These are phyloP conservation scores for Calonectria hongkongensis DNA, from an alignment of 2,329 filamentous ascomycete species.

Conservation along the genomic window DNA sequence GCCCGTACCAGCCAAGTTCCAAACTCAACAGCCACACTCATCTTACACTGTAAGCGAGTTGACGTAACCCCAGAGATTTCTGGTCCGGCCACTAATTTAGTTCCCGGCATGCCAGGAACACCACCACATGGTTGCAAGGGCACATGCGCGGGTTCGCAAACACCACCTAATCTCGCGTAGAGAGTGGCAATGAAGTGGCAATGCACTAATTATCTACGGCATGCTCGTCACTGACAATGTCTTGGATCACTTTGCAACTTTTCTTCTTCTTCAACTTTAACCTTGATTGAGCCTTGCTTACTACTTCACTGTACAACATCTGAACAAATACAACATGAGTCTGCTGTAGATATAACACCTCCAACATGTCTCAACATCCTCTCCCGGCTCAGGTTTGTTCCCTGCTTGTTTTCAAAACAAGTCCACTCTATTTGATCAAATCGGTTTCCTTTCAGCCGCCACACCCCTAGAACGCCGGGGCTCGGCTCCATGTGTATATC, in stretches of 20 bases:
- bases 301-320: slow-evolving; percentile 31
- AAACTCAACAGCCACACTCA: slow-evolving; percentile 37
- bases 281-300: slow-evolving; percentile 34
- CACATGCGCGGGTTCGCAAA: not conserved
- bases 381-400: slow-evolving; percentile 25
- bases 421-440: slow-evolving; percentile 42
- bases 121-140: slow-evolving; percentile 13
- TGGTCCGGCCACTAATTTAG: slow-evolving; percentile 37
- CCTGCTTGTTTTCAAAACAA: slow-evolving; percentile 40
- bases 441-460: slow-evolving; percentile 32
- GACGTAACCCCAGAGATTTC: slow-evolving; percentile 9
- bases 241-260: not conserved
- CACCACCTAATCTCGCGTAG: not conserved
- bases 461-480: slow-evolving; percentile 26
- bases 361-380: slow-evolving; percentile 21
- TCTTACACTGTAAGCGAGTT: slow-evolving; percentile 18
- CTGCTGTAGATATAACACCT: slow-evolving; percentile 28
- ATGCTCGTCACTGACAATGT: not conserved
- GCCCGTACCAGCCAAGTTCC: not conserved
- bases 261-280: slow-evolving; percentile 4
- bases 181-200: not conserved
- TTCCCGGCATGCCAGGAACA: slow-evolving; percentile 31
- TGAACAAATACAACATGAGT: slow-evolving; percentile 25
- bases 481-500: slow-evolving; percentile 37
- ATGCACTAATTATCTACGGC: slow-evolving; percentile 4